Evolutionary conservation across 257 asterid species (phyloP).

Genomic region (Forsythia suspensa): DNA sequence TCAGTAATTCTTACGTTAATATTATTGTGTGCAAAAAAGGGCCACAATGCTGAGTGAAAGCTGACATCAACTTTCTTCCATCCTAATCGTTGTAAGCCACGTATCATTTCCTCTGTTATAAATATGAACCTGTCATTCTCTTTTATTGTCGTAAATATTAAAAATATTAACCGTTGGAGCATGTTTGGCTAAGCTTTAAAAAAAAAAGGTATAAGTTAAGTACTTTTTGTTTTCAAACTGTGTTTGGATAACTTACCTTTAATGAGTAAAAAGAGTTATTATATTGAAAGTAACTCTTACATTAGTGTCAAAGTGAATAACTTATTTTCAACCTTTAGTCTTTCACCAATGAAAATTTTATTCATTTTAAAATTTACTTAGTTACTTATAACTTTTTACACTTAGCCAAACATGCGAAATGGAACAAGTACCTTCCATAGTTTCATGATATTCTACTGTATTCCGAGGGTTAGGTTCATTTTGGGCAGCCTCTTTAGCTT

Average conservation of each 20-base stretch:
- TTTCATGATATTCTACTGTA: conserved; percentile 73
- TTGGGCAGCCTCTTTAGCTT: conserved; percentile 88
- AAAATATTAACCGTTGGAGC: not conserved
- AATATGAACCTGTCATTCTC: conserved; percentile 15
- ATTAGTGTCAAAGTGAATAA: not conserved
- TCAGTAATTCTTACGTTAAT: conserved; percentile 59
- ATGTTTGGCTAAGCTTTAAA: not conserved
- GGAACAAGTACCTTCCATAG: conserved; percentile 66
- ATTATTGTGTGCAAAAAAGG: conserved; percentile 85
- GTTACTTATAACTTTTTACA: not conserved
- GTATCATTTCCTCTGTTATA: conserved; percentile 75
- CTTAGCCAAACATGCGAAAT: not conserved
- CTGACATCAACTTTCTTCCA: conserved; percentile 90
- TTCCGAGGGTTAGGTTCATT: conserved; percentile 52
- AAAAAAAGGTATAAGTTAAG: not conserved
- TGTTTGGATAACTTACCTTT: not conserved
- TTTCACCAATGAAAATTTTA: not conserved
- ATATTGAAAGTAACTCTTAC: not conserved
- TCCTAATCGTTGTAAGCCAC: conserved; percentile 75
- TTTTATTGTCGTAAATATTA: not conserved
- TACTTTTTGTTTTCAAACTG: not conserved
- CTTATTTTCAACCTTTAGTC: not conserved
- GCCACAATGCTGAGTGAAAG: conserved; percentile 80
- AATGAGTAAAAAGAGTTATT: not conserved
- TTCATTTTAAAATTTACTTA: not conserved